These are phyloP conservation scores for Noccaea caerulescens DNA, from an alignment of 345 rosid species.

Conservation along the genomic window DNA sequence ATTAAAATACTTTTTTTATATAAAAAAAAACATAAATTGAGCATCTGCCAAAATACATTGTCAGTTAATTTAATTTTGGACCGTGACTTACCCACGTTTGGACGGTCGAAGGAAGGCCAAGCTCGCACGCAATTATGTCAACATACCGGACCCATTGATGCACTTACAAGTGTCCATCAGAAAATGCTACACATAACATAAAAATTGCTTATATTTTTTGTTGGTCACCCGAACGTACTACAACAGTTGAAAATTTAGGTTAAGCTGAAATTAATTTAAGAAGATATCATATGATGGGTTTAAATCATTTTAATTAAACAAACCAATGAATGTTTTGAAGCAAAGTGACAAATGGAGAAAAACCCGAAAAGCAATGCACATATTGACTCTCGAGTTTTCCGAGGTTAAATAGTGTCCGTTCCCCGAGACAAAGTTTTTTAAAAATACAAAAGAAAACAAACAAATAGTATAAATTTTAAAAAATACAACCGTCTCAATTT, in stretches of 20 bases:
- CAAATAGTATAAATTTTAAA: too few species aligned
- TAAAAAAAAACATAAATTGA: background rate
- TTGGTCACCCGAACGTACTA: conserved; percentile 1
- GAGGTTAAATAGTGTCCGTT: conserved; percentile 31
- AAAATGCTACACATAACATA: conserved; percentile 19
- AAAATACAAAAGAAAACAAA: background rate
- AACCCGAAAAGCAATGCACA: conserved; percentile 36
- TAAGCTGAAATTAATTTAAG: too few species aligned
- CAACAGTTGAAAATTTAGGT: too few species aligned
- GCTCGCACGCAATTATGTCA: conserved; percentile 7
- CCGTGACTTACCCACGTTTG: conserved; percentile 35
- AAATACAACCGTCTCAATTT: too few species aligned
- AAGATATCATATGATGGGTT: too few species aligned
- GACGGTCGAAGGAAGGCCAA: conserved; percentile 30
- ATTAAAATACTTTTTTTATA: background rate
- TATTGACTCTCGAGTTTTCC: conserved; percentile 37
- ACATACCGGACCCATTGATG: background rate
- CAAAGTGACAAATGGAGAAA: conserved; percentile 43
- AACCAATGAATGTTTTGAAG: conserved; percentile 42
- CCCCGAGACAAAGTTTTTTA: conserved; percentile 24
- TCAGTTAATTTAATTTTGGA: conserved; percentile 18
- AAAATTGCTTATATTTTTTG: conserved; percentile 27
- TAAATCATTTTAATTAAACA: background rate
- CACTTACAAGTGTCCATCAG: conserved; percentile 23
- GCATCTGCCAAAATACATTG: conserved; percentile 25